These are phyloP conservation scores for Themeda triandra DNA, from an alignment of 176 grass and related monocot genomes.

Conservation along the genomic window DNA sequence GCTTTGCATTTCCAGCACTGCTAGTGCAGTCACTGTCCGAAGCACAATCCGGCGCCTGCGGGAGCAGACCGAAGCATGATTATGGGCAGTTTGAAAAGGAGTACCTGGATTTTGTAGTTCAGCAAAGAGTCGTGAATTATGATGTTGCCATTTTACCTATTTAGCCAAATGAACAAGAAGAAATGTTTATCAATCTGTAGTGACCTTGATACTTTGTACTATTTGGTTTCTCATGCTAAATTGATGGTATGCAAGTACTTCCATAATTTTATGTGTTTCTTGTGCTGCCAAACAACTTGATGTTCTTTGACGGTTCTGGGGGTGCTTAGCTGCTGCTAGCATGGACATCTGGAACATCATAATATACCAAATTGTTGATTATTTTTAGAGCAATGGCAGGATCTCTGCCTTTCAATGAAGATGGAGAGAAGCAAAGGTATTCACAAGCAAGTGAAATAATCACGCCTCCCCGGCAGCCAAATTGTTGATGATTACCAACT, in stretches of 20 bases:
- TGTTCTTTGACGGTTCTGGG: neutral
- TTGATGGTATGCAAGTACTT: conserved; percentile 4
- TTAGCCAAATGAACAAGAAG: neutral
- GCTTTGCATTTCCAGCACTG: conserved; percentile 48
- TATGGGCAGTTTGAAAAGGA: neutral
- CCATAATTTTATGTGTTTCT: neutral
- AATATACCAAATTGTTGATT: neutral
- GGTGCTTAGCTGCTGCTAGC: neutral
- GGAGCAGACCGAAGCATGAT: conserved; percentile 72
- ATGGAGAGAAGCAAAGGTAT: too few relatives aligned
- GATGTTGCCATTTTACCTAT: neutral
- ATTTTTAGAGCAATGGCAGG: too few relatives aligned
- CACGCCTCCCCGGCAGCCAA: too few relatives aligned
- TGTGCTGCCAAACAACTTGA: neutral
- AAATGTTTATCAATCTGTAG: neutral
- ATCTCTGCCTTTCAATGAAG: too few relatives aligned
- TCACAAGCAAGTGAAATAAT: too few relatives aligned
- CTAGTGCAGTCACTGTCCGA: conserved; percentile 70
- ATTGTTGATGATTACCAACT: neutral
- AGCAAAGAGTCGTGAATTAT: neutral
- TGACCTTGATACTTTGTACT: neutral
- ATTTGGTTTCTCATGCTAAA: neutral
- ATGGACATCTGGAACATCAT: neutral
- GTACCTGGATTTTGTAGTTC: conserved; percentile 29
- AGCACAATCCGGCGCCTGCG: conserved; percentile 79